These are phyloP conservation scores for Psilocybe mexicana DNA, from an alignment of 1,284 basidiomycete species.

Conservation along the genomic window DNA sequence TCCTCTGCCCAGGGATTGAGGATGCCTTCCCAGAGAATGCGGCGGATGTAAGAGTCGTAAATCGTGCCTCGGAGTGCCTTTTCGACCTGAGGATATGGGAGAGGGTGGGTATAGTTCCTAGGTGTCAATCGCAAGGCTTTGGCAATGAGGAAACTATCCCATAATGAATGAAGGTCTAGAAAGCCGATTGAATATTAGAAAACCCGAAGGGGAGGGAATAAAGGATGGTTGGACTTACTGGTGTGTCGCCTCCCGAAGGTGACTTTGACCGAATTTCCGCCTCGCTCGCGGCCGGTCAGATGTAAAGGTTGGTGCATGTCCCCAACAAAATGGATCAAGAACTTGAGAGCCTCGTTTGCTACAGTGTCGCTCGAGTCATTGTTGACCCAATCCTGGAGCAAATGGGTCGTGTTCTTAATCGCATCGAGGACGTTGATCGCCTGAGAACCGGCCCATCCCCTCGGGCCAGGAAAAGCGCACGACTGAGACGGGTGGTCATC, in stretches of 20 bases:
- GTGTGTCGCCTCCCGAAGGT: constrained; percentile 67
- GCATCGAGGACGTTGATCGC: constrained; percentile 75
- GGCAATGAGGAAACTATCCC: constrained; percentile 83
- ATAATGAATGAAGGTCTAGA: constrained; percentile 80
- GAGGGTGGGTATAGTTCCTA: constrained; percentile 71
- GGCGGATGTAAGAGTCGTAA: constrained; percentile 88
- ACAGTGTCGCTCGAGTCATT: constrained; percentile 25
- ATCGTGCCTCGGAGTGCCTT: constrained; percentile 73
- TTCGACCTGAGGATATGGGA: constrained; percentile 71
- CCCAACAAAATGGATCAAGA: constrained; percentile 88
- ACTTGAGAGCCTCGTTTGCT: constrained; percentile 77
- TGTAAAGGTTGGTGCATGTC: constrained; percentile 93
- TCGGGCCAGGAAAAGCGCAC: constrained; percentile 77
- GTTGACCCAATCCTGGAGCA: constrained; percentile 50
- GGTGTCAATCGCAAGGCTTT: constrained; percentile 77
- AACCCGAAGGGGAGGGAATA: neutral
- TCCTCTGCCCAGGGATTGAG: constrained; percentile 64
- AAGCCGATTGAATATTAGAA: neutral
- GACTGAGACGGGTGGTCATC: constrained; percentile 77
- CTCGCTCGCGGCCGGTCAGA: constrained; percentile 80
- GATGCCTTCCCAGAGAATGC: constrained; percentile 83
- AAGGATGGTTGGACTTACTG: constrained; percentile 43
- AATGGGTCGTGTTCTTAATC: constrained; percentile 70
- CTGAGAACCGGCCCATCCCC: constrained; percentile 74
- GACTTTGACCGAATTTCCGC: constrained; percentile 81